Percentiles rank a stretch among this genome's conserved stretches.
These are phyloP conservation scores for Aegilops sharonensis DNA, from an alignment of 176 grass and related monocot genomes.

Conservation along the genomic window DNA sequence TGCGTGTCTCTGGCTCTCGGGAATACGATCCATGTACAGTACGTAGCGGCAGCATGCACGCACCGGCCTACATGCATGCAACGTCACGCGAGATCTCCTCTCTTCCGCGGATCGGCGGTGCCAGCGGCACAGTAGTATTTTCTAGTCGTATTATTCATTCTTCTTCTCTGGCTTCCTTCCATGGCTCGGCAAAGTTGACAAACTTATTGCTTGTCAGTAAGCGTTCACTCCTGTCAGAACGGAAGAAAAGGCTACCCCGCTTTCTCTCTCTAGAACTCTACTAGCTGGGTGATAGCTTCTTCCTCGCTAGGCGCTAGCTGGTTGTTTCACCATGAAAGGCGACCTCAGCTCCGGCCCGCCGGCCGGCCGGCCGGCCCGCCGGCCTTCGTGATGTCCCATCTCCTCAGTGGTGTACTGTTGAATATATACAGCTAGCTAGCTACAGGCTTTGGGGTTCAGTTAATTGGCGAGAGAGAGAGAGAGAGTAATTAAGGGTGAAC, in stretches of 20 bases:
- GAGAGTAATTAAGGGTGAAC: not conserved
- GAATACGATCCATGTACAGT: conserved; percentile 41
- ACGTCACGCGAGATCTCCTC: conserved; percentile 25
- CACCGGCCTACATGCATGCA: conserved; percentile 14
- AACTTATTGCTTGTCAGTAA: conserved; percentile 38
- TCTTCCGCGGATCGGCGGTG: conserved; percentile 15
- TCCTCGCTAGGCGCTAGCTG: not conserved
- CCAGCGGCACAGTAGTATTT: conserved; percentile 4
- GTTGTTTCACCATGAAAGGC: not conserved
- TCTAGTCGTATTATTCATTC: conserved; percentile 17
- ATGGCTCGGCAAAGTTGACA: conserved; percentile 49
- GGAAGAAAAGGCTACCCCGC: not conserved
- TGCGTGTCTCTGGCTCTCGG: conserved; percentile 38
- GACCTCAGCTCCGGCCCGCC: not conserved
- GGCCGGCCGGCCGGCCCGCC: not conserved
- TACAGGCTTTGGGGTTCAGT: not conserved
- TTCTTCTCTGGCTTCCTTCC: not conserved
- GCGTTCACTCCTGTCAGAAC: not conserved
- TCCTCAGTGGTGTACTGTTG: not conserved
- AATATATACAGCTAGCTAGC: not conserved
- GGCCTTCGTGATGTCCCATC: not conserved
- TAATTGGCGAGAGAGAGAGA: not conserved
- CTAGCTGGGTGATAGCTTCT: not conserved
- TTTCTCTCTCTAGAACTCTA: not conserved
- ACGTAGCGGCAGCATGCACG: not conserved